Evolutionary conservation across 169 alveolate genomes (phyloP), one percentile per base, ranked within the genome.

Genomic region (Eimeria acervulina): DNA sequence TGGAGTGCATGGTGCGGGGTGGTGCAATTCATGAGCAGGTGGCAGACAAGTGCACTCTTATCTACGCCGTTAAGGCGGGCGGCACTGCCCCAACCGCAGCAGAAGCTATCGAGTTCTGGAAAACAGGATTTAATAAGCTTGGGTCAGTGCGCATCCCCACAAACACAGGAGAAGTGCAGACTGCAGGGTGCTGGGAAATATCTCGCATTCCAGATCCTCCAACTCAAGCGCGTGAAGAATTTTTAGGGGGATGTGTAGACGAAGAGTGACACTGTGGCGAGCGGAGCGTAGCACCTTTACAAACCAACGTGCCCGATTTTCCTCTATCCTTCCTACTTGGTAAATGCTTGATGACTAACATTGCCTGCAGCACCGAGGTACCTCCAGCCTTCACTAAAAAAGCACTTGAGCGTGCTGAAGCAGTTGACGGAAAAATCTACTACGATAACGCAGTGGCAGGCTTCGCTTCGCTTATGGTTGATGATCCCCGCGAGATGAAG

Each of bases 391-490:
- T 80, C 42, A 21, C 63, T 26, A 13, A 26, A 26, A 80, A 23
- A 28, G 23, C 1, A 2, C 15, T 4, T n/a, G 13, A 3, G 12
- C 31, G 61, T 26, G 21, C 23, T n/a, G 63, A 78, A 21, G 63
- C 0, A 26, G 23, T 15, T 42, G 88, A 55, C 31, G 70, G 72
- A 42, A 33, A 5, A 4, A 85, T 85, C 28, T 85, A 85, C 80
- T 28, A 52, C 40, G 61, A 85, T 38, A 85, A 38, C 81, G 81
- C 47, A 61, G 93, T 85, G 47, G 93, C 66, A 17, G 93, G 93
- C 4, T 85, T 55, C 66, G 93, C 66, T 28, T 85, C 93, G 8
- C 52, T 85, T 17, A 85, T 85, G 93, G 61, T 31, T 23, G 93
- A 85, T 36, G 23, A 19, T 0, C 0, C 93, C 42, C 93, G 81